Conservation (phyloP, 208 protist species). For the Crithidia sp. region DNA sequence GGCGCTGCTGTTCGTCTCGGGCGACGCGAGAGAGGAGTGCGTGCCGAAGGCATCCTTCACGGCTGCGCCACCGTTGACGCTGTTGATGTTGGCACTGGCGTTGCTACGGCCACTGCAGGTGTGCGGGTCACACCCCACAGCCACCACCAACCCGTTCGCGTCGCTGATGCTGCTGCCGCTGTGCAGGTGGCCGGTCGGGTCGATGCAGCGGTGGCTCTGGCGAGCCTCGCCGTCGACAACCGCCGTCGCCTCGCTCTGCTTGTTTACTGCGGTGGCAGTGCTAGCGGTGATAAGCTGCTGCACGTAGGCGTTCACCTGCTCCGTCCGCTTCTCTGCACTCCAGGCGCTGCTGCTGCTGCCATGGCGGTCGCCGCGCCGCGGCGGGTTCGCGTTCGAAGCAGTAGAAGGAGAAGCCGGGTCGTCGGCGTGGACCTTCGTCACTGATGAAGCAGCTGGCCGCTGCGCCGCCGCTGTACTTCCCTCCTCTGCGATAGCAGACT, state of each 20-base stretch:
- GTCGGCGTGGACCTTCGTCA: too few species aligned
- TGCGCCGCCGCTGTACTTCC: neutral
- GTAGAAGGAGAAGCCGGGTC: too few species aligned
- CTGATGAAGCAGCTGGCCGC: too few species aligned
- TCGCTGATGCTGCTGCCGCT: neutral
- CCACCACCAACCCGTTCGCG: neutral
- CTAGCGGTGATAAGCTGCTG: neutral
- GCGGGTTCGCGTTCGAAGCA: too few species aligned
- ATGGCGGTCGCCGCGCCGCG: neutral
- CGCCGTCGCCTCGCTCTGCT: too few species aligned
- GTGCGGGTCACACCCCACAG: constrained; percentile 2
- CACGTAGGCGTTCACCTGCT: constrained; percentile 28
- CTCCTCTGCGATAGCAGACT: neutral
- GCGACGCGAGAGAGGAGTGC: neutral
- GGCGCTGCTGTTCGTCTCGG: neutral
- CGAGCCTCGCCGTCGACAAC: too few species aligned
- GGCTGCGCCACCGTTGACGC: neutral
- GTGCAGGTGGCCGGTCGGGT: neutral
- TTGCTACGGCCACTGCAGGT: constrained; percentile 10
- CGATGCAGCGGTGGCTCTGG: too few species aligned
- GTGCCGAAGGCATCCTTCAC: neutral
- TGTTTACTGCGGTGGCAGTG: neutral
- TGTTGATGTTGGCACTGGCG: constrained; percentile 18
- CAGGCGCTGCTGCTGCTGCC: neutral
- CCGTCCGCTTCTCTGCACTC: constrained; percentile 16